Evolutionary conservation across 1,139 yeast species (phyloP), one percentile per base, ranked within the genome.

Genomic region (Yamadazyma blattariae): DNA sequence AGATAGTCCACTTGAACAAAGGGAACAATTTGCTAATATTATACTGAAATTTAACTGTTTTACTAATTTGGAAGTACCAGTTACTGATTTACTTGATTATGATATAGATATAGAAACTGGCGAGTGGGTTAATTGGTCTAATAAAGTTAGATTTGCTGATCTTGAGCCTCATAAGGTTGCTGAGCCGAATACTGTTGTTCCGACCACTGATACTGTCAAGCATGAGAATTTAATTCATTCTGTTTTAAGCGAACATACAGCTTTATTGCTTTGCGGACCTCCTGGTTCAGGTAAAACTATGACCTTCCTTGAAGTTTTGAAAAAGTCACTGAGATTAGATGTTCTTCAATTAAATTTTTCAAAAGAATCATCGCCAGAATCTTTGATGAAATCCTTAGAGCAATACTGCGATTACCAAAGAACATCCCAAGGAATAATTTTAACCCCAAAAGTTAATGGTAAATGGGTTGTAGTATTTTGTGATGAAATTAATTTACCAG

Each of bases 231-330:
- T 86, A 16, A 68, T 90, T 1, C 74, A 71, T 43, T 66, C 80
- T 0, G 57, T 86, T 5, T 52, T 90, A 27, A 66, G 68, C 26
- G 77, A 78, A 30, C 83, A 76, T 39, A 63, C 64, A 32, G 78
- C 95, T 0, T 57, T 88, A 17, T 65, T 92, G 22, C 66, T 92
- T 23, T 89, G 96, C 61, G 98, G 98, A 5, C 97, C 97, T 0
- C 97, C 98, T 0, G 98, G 98, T 3, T 84, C 96, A 0, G 98
- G 98, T 43, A 92, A 92, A 54, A 90, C 97, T 0, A 90, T 90
- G 97, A 81, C 92, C 0, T 60, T 92, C 20, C 71, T 86, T 45
- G 79, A 82, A 36, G 81, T 89, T 0, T 57, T 92, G 30, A 65
- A 86, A 33, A 71, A 69, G 36, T 68, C 82, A 0, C 73, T 80